Evolutionary conservation across 768 basidiomycete species (phyloP).

Genomic region (Mycena crocata): DNA sequence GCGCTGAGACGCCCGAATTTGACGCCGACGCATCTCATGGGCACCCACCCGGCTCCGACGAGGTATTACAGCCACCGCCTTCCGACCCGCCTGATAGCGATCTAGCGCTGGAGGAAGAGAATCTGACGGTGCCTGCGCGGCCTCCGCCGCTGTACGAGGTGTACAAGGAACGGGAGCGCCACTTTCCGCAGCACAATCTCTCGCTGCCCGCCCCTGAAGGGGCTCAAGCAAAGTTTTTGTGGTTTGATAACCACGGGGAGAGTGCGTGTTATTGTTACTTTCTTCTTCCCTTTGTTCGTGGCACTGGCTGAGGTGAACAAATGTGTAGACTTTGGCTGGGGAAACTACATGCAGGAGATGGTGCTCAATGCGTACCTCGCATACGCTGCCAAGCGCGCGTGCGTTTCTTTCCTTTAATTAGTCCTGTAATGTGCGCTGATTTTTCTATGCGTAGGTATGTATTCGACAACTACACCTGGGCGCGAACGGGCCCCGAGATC

Average conservation of each 20-base stretch:
- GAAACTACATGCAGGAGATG: slow-evolving; percentile 71
- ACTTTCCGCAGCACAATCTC: slow-evolving; percentile 57
- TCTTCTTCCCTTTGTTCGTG: slow-evolving; percentile 38
- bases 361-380: slow-evolving; percentile 64
- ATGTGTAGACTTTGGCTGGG: slow-evolving; percentile 72
- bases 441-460: slow-evolving; percentile 53
- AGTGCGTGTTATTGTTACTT: slow-evolving; percentile 56
- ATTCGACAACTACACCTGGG: slow-evolving; percentile 72
- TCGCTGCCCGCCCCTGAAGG: slow-evolving; percentile 55
- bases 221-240: slow-evolving; percentile 56
- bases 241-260: slow-evolving; percentile 59
- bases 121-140: background rate
- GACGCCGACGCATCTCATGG: too few species aligned
- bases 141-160: slow-evolving; percentile 58
- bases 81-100: too few species aligned
- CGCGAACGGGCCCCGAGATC: slow-evolving; percentile 53
- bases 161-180: slow-evolving; percentile 57
- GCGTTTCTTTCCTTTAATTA: too few species aligned
- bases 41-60: too few species aligned
- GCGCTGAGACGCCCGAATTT: too few species aligned
- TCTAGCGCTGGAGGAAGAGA: too few species aligned
- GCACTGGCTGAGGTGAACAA: slow-evolving; percentile 10
- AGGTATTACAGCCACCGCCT: too few species aligned
- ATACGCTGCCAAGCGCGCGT: slow-evolving; percentile 60
- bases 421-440: background rate